Conservation (phyloP, 73 alveolate species). For the Paramecium biaurelia region DNA sequence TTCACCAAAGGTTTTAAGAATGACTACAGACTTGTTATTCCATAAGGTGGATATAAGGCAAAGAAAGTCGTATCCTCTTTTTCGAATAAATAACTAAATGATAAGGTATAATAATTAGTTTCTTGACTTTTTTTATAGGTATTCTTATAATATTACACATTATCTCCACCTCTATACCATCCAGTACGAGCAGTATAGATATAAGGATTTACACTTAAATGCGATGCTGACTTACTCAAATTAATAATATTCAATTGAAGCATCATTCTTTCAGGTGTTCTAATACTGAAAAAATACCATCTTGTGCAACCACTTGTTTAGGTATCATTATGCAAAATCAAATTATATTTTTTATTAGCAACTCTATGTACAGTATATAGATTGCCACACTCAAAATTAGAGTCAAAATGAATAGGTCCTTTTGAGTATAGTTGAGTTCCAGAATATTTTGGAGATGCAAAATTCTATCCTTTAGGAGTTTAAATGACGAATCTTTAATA, state of each 20-base stretch:
- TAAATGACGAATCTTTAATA: not conserved
- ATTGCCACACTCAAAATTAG: conserved; percentile 84
- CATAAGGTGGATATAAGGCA: conserved; percentile 27
- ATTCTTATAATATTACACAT: conserved; percentile 45
- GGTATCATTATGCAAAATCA: conserved; percentile 90
- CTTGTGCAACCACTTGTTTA: conserved; percentile 94
- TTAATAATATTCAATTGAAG: conserved; percentile 71
- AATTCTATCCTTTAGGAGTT: not conserved
- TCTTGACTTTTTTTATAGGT: not conserved
- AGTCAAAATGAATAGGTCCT: conserved; percentile 71
- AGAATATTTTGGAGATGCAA: not conserved
- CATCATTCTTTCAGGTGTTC: conserved; percentile 63
- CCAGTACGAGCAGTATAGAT: conserved; percentile 45
- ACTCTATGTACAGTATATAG: conserved; percentile 64
- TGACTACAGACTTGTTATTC: conserved; percentile 3
- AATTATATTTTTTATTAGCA: conserved; percentile 81
- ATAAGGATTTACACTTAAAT: not conserved
- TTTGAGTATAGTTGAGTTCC: not conserved
- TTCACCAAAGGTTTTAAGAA: not conserved
- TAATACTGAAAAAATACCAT: conserved; percentile 95
- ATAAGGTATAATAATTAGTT: conserved; percentile 2
- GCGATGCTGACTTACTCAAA: conserved; percentile 45
- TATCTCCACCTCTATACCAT: conserved; percentile 56
- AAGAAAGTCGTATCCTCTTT: conserved; percentile 6
- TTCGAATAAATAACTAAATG: conserved; percentile 16